phyloP scores from a whole-genome alignment of 495 filamentous ascomycete species.

The Emericellopsis terricola region DNA sequence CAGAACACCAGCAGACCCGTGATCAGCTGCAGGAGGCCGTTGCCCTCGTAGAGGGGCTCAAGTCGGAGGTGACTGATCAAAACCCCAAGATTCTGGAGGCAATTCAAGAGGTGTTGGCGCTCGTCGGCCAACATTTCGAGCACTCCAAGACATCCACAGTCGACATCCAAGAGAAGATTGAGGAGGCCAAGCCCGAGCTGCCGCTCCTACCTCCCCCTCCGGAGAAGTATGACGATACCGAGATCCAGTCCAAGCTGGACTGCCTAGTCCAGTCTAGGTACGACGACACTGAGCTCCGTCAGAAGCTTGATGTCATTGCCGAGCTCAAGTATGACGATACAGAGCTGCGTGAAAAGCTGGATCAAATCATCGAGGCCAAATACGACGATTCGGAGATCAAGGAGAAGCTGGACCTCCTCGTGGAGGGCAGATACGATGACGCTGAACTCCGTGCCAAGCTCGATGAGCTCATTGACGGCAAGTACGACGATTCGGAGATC shows the following conservation, averaged over 20 bases:
- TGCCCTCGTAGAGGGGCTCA: constrained; percentile 53
- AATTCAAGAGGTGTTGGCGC: constrained; percentile 61
- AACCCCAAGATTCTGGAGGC: constrained; percentile 71
- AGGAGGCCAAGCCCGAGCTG: constrained; percentile 22
- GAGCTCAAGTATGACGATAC: constrained; percentile 31
- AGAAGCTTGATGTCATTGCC: constrained; percentile 75
- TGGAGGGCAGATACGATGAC: constrained; percentile 45
- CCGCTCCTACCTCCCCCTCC: constrained; percentile 16
- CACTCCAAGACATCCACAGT: constrained; percentile 32
- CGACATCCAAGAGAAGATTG: constrained; percentile 35
- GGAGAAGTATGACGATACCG: too few relatives aligned
- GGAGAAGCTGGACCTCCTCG: constrained; percentile 70
- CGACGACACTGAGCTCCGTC: constrained; percentile 53
- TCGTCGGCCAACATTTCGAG: constrained; percentile 71
- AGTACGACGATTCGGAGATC: constrained; percentile 51
- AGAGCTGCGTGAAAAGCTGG: constrained; percentile 8
- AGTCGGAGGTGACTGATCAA: constrained; percentile 57
- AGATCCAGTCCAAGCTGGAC: too few relatives aligned
- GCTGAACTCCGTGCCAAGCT: constrained; percentile 27
- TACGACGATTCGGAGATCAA: constrained; percentile 60
- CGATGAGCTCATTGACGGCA: too few relatives aligned
- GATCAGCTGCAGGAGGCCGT: constrained; percentile 56
- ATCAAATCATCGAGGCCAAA: constrained; percentile 5
- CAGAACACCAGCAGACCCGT: constrained; percentile 58
- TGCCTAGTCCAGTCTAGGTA: constrained; percentile 36